Evolutionary conservation across 768 basidiomycete species (phyloP).

Genomic region (Lentinula aciculospora): DNA sequence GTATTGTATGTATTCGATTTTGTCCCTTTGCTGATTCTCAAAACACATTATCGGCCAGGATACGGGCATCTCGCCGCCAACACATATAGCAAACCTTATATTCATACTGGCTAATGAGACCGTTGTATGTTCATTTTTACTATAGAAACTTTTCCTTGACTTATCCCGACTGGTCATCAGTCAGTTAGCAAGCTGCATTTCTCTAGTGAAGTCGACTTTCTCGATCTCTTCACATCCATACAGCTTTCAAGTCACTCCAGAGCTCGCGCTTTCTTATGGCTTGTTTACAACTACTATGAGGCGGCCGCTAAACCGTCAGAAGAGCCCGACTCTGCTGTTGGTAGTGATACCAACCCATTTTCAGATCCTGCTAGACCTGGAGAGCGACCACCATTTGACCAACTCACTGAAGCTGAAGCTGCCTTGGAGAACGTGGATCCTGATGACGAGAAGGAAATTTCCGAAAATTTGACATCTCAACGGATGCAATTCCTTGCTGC

Average conservation of each 20-base stretch:
- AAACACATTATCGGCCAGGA: constrained; percentile 29
- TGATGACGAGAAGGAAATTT: constrained; percentile 32
- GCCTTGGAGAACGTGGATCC: constrained; percentile 42
- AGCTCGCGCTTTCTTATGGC: constrained; percentile 46
- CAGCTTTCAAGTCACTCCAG: constrained; percentile 40
- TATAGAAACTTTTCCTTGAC: background rate
- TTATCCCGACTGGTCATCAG: constrained; percentile 13
- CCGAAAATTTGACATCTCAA: constrained; percentile 32
- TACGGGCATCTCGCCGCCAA: constrained; percentile 47
- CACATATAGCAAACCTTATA: constrained; percentile 64
- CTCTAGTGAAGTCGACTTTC: constrained; percentile 35
- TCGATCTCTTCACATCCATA: constrained; percentile 48
- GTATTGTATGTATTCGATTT: constrained; percentile 39
- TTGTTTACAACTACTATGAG: constrained; percentile 64
- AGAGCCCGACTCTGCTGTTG: constrained; percentile 17
- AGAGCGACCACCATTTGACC: constrained; percentile 30
- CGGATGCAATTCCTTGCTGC: constrained; percentile 31
- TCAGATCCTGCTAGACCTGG: constrained; percentile 36
- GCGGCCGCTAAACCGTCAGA: constrained; percentile 10
- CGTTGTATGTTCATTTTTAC: constrained; percentile 26
- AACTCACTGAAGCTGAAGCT: constrained; percentile 33
- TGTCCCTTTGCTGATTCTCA: background rate
- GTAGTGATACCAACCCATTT: constrained; percentile 51
- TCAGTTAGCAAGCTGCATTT: constrained; percentile 32
- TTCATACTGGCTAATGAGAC: constrained; percentile 64